A percentile compares a stretch with the other conserved stretches of the same genome.
phyloP scores from a whole-genome alignment of 2,329 filamentous ascomycete species.

The Tolypocladium guangdongense region DNA sequence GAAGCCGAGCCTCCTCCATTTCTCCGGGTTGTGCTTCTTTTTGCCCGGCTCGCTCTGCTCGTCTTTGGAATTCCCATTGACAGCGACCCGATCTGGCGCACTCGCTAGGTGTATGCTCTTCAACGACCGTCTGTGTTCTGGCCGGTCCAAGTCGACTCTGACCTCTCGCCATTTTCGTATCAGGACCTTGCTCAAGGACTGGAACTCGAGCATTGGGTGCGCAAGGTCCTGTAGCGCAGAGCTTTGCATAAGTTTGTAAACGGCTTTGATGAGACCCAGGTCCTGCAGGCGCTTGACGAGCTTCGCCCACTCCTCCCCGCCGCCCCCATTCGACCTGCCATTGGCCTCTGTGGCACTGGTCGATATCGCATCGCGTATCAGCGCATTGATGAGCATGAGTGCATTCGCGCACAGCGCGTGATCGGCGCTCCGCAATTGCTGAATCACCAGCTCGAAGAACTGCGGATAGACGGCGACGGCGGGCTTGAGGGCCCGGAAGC shows the following conservation, averaged over 20 bases:
- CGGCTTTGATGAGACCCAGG: slow-evolving; percentile 81
- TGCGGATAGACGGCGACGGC: slow-evolving; percentile 84
- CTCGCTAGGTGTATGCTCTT: slow-evolving; percentile 80
- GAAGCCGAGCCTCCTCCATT: slow-evolving; percentile 89
- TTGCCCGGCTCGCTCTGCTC: slow-evolving; percentile 25
- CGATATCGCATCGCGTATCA: slow-evolving; percentile 84
- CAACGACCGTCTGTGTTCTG: slow-evolving; percentile 79
- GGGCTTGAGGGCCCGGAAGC: slow-evolving; percentile 85
- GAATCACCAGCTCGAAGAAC: slow-evolving; percentile 89
- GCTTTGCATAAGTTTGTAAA: slow-evolving; percentile 89
- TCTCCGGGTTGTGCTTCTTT: slow-evolving; percentile 72
- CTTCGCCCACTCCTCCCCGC: slow-evolving; percentile 73
- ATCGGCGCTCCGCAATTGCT: slow-evolving; percentile 83
- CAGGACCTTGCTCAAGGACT: slow-evolving; percentile 79
- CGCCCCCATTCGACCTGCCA: slow-evolving; percentile 16
- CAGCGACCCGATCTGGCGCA: slow-evolving; percentile 45
- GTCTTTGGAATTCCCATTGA: slow-evolving; percentile 27
- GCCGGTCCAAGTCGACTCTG: slow-evolving; percentile 70
- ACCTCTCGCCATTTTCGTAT: slow-evolving; percentile 83
- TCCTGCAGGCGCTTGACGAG: slow-evolving; percentile 93
- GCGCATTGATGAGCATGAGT: slow-evolving; percentile 85
- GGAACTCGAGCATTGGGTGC: slow-evolving; percentile 85
- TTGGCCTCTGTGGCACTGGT: slow-evolving; percentile 46
- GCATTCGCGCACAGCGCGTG: slow-evolving; percentile 94
- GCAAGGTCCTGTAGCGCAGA: slow-evolving; percentile 84